Conservation (phyloP, 2,329 filamentous ascomycete species). For the Mariannaea sp. region DNA sequence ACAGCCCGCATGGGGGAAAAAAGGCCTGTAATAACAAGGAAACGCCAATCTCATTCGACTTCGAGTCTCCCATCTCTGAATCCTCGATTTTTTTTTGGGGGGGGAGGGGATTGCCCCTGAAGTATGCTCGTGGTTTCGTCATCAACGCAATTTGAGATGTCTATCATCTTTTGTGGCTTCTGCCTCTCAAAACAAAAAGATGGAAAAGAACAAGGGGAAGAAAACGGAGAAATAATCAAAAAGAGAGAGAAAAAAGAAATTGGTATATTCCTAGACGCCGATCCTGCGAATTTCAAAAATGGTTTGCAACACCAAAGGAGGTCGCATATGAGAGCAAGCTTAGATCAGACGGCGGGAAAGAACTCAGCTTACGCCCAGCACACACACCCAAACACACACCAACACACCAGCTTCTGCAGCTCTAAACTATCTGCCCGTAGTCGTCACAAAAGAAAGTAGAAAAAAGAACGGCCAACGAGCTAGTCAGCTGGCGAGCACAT, state of each 20-base stretch:
- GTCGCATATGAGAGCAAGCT: not conserved
- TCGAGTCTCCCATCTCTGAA: not conserved
- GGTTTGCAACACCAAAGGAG: too few relatives aligned
- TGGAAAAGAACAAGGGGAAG: too few relatives aligned
- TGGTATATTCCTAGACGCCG: conserved; percentile 6
- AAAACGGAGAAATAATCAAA: not conserved
- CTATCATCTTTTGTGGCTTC: conserved; percentile 8
- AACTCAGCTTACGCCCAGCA: too few relatives aligned
- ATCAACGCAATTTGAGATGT: conserved; percentile 2
- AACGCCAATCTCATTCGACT: not conserved
- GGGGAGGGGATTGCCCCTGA: too few relatives aligned
- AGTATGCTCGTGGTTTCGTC: not conserved
- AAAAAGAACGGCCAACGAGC: not conserved
- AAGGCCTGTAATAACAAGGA: too few relatives aligned
- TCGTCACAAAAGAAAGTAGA: too few relatives aligned
- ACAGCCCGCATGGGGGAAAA: too few relatives aligned
- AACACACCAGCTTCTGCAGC: too few relatives aligned
- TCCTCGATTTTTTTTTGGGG: not conserved
- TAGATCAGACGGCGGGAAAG: not conserved
- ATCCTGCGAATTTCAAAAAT: conserved; percentile 1
- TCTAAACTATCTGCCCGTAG: not conserved
- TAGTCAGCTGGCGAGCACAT: conserved; percentile 2
- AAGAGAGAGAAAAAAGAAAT: not conserved
- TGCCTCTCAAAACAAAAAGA: not conserved
- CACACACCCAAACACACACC: too few relatives aligned